Evolutionary conservation across 2,329 filamentous ascomycete species (phyloP), one percentile per base, ranked within the genome.

Genomic region (Ascochyta pisi): DNA sequence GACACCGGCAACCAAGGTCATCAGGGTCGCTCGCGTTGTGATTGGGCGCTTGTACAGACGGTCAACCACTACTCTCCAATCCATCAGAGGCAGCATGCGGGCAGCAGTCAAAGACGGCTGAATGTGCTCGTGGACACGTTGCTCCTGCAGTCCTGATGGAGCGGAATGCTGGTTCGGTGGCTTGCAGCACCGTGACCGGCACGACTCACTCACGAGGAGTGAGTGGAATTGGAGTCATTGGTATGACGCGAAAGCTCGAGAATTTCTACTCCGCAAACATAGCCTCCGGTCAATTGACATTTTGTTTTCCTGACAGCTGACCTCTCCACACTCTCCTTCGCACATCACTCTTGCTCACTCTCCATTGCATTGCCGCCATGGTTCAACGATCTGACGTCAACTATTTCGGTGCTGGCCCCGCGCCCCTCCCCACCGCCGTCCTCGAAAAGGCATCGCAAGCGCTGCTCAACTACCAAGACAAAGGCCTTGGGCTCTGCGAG

Each of bases 331-430:
- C 34, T 55, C 49, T 59, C 40, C 34, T 26, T 49, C 50, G 37
- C 50, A 50, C 38, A 39, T 24, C 49, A 40, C 56, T 13, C 44
- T n/a, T 43, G 12, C 23, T 26, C 27, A 35, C 45, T 33, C 46
- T 37, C 46, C 29, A 15, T 51, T 37, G 50, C 47, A 40, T 49
- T 44, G 29, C 41, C 61, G 60, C 52, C 62, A 91, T 94, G 90
- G 88, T 89, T 68, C 80, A 85, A 62, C 83, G 91, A 77, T 82
- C 86, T 66, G 88, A 94, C 62, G 85, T 95, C 73, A 84, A 88
- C 63, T 95, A 96, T 78, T 96, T 96, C 67, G 92, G 93, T 59
- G 93, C 94, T 49, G 94, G 94, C 61, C 94, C 94, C 44, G 92
- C 94, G n/a, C 82, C 86, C 29, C 83, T 98, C 16, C 93, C 93